These are phyloP conservation scores for Rhodotorula sp. DNA, from an alignment of 1,284 basidiomycete genomes.

Conservation along the genomic window DNA sequence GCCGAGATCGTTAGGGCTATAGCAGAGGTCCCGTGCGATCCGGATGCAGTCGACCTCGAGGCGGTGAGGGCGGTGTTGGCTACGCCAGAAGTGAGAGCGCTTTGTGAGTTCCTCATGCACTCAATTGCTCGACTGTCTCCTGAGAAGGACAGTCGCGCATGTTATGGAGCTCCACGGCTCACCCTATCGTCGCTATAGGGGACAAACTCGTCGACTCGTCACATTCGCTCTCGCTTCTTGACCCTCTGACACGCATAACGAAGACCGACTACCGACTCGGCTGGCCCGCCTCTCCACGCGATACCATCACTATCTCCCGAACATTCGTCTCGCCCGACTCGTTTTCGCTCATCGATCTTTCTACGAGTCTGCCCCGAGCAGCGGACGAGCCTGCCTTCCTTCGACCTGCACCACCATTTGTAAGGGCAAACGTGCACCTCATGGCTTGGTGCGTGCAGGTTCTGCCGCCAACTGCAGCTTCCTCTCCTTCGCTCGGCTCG, in stretches of 20 bases:
- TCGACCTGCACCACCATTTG: constrained; percentile 88
- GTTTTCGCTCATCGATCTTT: constrained; percentile 71
- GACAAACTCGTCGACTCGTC: constrained; percentile 87
- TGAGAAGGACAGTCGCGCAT: too few species aligned
- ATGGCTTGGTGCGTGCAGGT: constrained; percentile 89
- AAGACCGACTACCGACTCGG: constrained; percentile 89
- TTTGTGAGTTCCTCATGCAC: not conserved
- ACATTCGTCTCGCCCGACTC: constrained; percentile 55
- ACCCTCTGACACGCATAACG: constrained; percentile 76
- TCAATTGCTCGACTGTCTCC: too few species aligned
- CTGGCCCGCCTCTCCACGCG: constrained; percentile 93
- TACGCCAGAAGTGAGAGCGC: constrained; percentile 51
- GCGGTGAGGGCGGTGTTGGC: constrained; percentile 77
- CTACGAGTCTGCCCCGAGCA: constrained; percentile 92
- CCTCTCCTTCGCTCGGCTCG: not conserved
- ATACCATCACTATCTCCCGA: constrained; percentile 87
- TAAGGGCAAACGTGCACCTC: constrained; percentile 82
- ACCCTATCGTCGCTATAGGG: constrained; percentile 53
- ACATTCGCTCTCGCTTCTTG: constrained; percentile 79
- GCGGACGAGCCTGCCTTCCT: constrained; percentile 87
- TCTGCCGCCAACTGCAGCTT: constrained; percentile 46
- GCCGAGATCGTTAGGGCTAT: constrained; percentile 81
- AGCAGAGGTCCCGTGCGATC: constrained; percentile 68
- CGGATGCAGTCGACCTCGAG: constrained; percentile 57
- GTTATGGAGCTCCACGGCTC: too few species aligned